Evolutionary conservation across 2,329 filamentous ascomycete species (phyloP).

Genomic region (Verticillium albo-atrum): DNA sequence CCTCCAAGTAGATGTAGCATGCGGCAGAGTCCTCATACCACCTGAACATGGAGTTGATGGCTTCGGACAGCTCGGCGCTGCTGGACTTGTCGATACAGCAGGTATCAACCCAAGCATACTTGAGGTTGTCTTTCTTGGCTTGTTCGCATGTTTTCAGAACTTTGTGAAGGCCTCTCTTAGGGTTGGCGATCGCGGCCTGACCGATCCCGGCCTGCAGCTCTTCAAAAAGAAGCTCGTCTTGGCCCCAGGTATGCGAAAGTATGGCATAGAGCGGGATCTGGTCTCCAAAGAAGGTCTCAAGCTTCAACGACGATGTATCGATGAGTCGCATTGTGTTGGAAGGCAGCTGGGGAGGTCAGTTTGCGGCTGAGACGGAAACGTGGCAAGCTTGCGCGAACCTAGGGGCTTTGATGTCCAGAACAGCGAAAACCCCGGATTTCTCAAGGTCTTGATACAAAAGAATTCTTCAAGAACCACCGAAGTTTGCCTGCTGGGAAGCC

Average conservation of each 20-base stretch:
- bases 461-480: no score
- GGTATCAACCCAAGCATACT: slow-evolving; percentile 11
- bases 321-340: background rate
- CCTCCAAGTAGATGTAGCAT: slow-evolving; percentile 13
- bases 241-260: slow-evolving; percentile 24
- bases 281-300: slow-evolving; percentile 1
- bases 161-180: slow-evolving; percentile 2
- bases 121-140: slow-evolving; percentile 8
- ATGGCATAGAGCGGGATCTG: slow-evolving; percentile 23
- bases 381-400: no score
- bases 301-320: background rate
- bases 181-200: background rate
- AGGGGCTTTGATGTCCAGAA: no score
- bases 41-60: slow-evolving; percentile 15
- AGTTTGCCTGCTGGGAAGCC: no score
- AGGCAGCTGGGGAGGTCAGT: background rate
- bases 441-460: no score
- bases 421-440: no score
- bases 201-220: slow-evolving; percentile 6
- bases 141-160: slow-evolving; percentile 10
- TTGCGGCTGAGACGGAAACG: background rate
- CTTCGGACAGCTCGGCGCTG: slow-evolving; percentile 11
- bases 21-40: slow-evolving; percentile 11
- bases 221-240: slow-evolving; percentile 20
- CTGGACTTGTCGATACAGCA: slow-evolving; percentile 13